A percentile compares a stretch with the other conserved stretches of the same genome.
phyloP scores from a whole-genome alignment of 2,329 filamentous ascomycete genomes.

The Cladosporium phlei region DNA sequence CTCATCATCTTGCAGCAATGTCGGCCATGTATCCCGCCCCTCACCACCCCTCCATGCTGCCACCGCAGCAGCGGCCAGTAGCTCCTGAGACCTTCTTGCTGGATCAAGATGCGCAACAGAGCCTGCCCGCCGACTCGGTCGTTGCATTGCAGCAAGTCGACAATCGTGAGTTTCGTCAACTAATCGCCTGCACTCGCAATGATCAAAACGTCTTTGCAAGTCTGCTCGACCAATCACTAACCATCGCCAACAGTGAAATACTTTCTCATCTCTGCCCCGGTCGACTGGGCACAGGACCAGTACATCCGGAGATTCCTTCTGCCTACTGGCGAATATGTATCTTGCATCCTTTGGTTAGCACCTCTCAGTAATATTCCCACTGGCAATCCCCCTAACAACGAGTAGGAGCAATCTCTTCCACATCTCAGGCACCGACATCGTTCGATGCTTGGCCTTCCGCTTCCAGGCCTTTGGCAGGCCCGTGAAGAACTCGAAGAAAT shows the following conservation, averaged over 20 bases:
- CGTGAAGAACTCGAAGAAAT: conserved; percentile 99
- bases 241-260: conserved; percentile 67
- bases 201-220: too few relatives aligned
- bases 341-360: conserved; percentile 82
- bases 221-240: conserved; percentile 2
- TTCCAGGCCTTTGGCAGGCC: conserved; percentile 98
- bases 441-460: conserved; percentile 93
- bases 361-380: conserved; percentile 12
- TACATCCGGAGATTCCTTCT: conserved; percentile 94
- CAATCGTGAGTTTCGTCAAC: conserved; percentile 63
- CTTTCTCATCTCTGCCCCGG: conserved; percentile 96
- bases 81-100: conserved; percentile 99
- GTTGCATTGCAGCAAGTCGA: conserved; percentile 97
- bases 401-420: conserved; percentile 94
- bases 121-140: conserved; percentile 90
- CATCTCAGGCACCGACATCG: conserved; percentile 97
- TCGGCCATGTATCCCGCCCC: conserved; percentile 43
- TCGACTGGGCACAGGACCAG: conserved; percentile 95
- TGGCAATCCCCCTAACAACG: conserved; percentile 25
- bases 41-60: conserved; percentile 75
- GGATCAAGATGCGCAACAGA: conserved; percentile 94
- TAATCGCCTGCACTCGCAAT: background rate
- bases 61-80: conserved; percentile 61
- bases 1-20: conserved; percentile 9
- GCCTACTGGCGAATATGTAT: conserved; percentile 97